phyloP scores from a whole-genome alignment of 2,329 filamentous ascomycete genomes.

The Venturia carpophila region DNA sequence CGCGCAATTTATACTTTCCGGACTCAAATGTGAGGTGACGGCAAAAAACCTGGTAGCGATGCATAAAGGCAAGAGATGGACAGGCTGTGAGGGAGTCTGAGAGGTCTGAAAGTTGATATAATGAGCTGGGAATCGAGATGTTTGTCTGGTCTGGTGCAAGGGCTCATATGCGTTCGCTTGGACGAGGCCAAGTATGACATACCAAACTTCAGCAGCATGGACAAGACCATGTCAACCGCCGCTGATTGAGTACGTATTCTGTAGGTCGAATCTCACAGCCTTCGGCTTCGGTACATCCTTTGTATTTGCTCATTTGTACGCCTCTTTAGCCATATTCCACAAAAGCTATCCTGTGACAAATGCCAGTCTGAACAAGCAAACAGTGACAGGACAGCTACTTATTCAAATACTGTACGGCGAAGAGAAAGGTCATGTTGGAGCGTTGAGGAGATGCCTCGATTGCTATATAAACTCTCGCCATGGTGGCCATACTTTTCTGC shows the following conservation, averaged over 20 bases:
- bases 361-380: background rate
- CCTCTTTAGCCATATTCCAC: background rate
- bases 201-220: background rate
- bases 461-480: background rate
- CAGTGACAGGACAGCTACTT: background rate
- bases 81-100: background rate
- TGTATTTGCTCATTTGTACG: conserved; percentile 3
- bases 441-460: background rate
- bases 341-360: background rate
- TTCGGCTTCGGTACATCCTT: background rate
- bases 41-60: background rate
- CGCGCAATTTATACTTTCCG: background rate
- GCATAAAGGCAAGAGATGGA: background rate
- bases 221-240: background rate
- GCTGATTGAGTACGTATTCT: background rate
- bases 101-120: background rate
- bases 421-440: background rate
- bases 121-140: background rate
- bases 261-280: background rate
- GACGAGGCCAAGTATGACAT: background rate
- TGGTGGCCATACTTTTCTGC: background rate
- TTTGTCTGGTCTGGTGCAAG: background rate
- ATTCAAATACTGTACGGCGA: background rate
- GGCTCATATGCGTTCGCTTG: background rate
- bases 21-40: background rate